Evolutionary conservation across 345 rosid genomes (phyloP), one percentile per base, ranked within the genome.

Genomic region (Acer campestre): DNA sequence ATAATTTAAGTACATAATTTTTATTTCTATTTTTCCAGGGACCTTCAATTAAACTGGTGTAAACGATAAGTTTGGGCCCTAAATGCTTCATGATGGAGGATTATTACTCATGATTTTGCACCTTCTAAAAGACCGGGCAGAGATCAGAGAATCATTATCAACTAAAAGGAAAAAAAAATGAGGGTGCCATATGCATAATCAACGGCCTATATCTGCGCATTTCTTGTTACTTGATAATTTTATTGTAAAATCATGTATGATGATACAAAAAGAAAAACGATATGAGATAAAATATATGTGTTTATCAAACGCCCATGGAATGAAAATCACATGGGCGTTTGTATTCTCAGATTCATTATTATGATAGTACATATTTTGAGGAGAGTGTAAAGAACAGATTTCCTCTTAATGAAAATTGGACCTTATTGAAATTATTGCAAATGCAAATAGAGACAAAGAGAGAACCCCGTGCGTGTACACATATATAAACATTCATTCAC

Each of bases 311-410:
- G 27, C 27, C 27, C 27, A 25, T 25, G 27, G 27, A 25, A 25
- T 25, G 27, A 25, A 25, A 0, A 25, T 25, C 27, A 25, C 27
- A 25, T 25, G 27, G 27, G 27, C 27, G 27, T 25, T 25, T 25
- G 27, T 22, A 72, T 6, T 10, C 59, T 59, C 38, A 59, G 8
- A 61, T 44, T 27, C 25, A 61, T 73, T 23, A 62, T 44, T 73
- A 44, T 73, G 44, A 62, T 73, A 40, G 42, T 73, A 73, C 66
- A 59, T 22, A 40, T 29, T 58, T 23, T 61, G 42, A 25, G 76
- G 42, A 73, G 16, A 46, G 42, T 46, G 58, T 35, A 4, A 35
- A 35, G 38, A 35, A 35, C 6, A 4, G 38, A 35, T 35, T 35
- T 35, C 38, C 6, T 35, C 38, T 35, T 35, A 35, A 35, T 35